Conservation (phyloP, 345 rosid genomes). For the Hypericum androsaemum region DNA sequence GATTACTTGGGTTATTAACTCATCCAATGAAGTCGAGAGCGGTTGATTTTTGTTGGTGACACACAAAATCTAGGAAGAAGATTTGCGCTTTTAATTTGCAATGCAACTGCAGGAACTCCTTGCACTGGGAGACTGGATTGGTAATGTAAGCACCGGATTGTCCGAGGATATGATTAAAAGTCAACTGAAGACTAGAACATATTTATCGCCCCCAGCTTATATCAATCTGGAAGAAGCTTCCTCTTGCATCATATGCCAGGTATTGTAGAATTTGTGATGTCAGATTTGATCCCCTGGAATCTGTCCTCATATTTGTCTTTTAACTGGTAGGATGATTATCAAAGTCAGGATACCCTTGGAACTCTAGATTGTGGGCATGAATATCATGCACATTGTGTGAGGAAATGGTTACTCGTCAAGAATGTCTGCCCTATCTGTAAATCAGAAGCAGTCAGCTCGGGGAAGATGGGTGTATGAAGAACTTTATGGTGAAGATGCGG, state of each 20-base stretch:
- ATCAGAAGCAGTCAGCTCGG: conserved; percentile 37
- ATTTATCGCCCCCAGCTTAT: conserved; percentile 17
- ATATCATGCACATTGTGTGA: conserved; percentile 74
- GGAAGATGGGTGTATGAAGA: no score
- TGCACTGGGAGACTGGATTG: conserved; percentile 71
- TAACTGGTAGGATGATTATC: conserved; percentile 71
- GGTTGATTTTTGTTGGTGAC: not conserved
- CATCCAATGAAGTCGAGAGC: no score
- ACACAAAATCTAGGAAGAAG: not conserved
- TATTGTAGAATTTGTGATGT: conserved; percentile 12
- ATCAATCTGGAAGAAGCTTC: conserved; percentile 57
- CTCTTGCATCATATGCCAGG: conserved; percentile 90
- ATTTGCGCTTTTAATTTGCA: not conserved
- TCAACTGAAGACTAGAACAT: conserved; percentile 42
- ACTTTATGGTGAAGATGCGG: no score
- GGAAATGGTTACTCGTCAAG: conserved; percentile 78
- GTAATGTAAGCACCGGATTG: conserved; percentile 70
- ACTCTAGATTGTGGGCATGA: conserved; percentile 65
- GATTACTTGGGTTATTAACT: no score
- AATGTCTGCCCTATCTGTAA: conserved; percentile 86
- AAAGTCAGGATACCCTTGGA: conserved; percentile 45
- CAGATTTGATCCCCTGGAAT: not conserved
- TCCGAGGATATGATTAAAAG: conserved; percentile 43
- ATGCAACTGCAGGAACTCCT: conserved; percentile 60
- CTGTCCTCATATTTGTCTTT: no score